A percentile compares a stretch with the other conserved stretches of the same genome.
Conservation (phyloP, 2,329 filamentous ascomycete genomes). For the Aspergillus hortae region DNA sequence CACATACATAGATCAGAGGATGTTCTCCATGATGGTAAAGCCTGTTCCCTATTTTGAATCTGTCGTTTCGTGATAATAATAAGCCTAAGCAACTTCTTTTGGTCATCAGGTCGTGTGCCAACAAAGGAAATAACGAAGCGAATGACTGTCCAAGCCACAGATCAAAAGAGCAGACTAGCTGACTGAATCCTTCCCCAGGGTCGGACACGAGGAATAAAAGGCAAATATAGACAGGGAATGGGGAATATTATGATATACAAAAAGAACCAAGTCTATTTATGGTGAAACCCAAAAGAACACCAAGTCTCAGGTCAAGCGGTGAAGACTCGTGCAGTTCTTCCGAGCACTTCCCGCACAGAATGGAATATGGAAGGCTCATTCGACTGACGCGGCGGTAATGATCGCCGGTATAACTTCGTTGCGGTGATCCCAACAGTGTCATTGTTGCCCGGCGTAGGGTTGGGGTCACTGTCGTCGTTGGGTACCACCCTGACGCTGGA, state of each 20-base stretch:
- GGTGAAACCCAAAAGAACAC: conserved; percentile 7
- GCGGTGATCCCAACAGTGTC: conserved; percentile 24
- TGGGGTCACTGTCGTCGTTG: conserved; percentile 25
- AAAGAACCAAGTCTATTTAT: conserved; percentile 1
- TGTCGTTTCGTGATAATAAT: background rate
- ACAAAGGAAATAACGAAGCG: background rate
- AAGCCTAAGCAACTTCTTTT: background rate
- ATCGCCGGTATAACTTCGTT: no score
- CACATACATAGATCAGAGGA: background rate
- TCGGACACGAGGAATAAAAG: background rate
- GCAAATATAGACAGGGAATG: background rate
- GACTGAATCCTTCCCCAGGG: no score
- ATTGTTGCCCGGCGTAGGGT: conserved; percentile 21
- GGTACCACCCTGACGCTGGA: conserved; percentile 40
- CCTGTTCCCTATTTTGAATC: background rate
- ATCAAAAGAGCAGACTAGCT: no score
- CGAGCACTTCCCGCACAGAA: conserved; percentile 8
- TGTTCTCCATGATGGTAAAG: background rate
- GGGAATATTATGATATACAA: conserved; percentile 13
- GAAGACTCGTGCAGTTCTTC: conserved; percentile 23
- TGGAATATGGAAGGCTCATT: conserved; percentile 8
- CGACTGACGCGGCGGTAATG: conserved; percentile 1
- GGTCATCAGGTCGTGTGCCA: background rate
- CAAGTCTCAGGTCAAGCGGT: conserved; percentile 20
- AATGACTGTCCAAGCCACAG: no score